These are phyloP conservation scores for Plantago coronopus DNA, from an alignment of 305 asterid species.

Conservation along the genomic window DNA sequence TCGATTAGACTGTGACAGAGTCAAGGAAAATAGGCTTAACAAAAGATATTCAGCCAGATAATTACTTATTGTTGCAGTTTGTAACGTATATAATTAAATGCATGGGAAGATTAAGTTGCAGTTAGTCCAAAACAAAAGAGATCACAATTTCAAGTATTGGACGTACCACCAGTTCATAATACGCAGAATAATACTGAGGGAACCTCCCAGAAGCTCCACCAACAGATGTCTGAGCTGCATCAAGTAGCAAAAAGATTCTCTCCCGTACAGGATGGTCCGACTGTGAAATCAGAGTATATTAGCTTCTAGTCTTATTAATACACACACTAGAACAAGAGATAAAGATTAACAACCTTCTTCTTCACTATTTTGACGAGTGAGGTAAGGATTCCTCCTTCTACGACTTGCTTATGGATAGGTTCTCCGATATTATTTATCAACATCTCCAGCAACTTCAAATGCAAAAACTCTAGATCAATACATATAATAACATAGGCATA, in stretches of 20 bases:
- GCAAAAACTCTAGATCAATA: constrained; percentile 3
- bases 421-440: constrained; percentile 86
- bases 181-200: constrained; percentile 80
- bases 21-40: no score
- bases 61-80: no score
- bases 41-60: no score
- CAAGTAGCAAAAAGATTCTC: constrained; percentile 78
- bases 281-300: constrained; percentile 34
- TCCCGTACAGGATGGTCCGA: constrained; percentile 75
- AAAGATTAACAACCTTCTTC: constrained; percentile 56
- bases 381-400: constrained; percentile 69
- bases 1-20: no score
- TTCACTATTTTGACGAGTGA: constrained; percentile 81
- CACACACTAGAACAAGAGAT: constrained; percentile 11
- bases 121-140: background rate
- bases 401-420: constrained; percentile 81
- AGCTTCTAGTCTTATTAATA: constrained; percentile 13
- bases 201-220: constrained; percentile 91
- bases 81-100: background rate
- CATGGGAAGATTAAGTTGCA: constrained; percentile 9
- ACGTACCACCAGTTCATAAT: constrained; percentile 86
- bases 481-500: background rate
- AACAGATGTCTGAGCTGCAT: constrained; percentile 88
- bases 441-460: constrained; percentile 85
- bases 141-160: no score